Percentiles rank a stretch among this genome's conserved stretches.
Conservation (phyloP, 257 asterid genomes). For the Cordia subcordata region DNA sequence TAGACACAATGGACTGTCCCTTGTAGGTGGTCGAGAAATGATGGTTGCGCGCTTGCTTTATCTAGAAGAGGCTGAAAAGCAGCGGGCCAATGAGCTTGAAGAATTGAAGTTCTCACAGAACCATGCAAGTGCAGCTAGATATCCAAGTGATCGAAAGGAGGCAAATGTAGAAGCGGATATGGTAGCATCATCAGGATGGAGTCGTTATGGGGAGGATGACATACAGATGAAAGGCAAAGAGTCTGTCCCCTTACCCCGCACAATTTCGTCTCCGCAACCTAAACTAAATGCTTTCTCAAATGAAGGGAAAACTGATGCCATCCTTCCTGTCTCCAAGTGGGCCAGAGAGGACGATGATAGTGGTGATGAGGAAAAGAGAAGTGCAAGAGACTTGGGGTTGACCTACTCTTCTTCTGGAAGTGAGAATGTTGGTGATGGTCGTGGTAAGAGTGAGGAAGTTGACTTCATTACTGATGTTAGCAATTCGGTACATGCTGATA, state of each 20-base stretch:
- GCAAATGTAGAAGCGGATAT: conserved; percentile 41
- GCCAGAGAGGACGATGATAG: conserved; percentile 81
- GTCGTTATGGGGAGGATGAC: conserved; percentile 42
- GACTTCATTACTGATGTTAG: conserved; percentile 53
- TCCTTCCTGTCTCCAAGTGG: conserved; percentile 92
- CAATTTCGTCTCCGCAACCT: conserved; percentile 28
- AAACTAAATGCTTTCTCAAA: conserved; percentile 23
- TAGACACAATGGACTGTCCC: conserved; percentile 83
- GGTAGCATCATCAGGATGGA: conserved; percentile 36
- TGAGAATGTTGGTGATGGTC: conserved; percentile 64
- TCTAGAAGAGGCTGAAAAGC: conserved; percentile 90
- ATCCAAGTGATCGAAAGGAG: conserved; percentile 46
- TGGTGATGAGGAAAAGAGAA: conserved; percentile 62
- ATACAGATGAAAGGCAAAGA: conserved; percentile 42
- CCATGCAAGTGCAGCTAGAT: conserved; percentile 55
- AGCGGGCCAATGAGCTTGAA: conserved; percentile 67
- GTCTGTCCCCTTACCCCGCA: conserved; percentile 21
- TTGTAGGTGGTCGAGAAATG: conserved; percentile 87
- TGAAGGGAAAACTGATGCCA: conserved; percentile 51
- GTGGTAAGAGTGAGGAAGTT: conserved; percentile 37
- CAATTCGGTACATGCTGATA: conserved; percentile 46
- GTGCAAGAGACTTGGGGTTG: conserved; percentile 60
- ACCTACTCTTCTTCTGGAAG: conserved; percentile 92
- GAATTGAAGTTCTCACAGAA: conserved; percentile 54
- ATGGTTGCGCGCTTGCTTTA: conserved; percentile 91